Evolutionary conservation across 805 yeast species (phyloP).

Genomic region (Priceomyces fermenticarens): DNA sequence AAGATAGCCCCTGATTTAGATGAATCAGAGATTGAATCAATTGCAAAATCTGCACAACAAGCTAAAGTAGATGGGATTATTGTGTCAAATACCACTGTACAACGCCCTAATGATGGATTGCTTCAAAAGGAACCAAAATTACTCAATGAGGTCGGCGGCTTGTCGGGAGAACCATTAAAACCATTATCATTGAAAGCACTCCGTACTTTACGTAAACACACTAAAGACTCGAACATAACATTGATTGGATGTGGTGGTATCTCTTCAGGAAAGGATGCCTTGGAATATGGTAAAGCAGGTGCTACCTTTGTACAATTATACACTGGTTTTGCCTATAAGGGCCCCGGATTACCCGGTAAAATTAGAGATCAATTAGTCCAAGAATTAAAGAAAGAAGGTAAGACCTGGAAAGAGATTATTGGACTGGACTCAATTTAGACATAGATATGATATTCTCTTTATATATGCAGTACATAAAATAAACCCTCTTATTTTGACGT

Average conservation of each 20-base stretch:
- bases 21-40: conserved; percentile 74
- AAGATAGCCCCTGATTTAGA: conserved; percentile 92
- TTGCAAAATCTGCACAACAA: conserved; percentile 73
- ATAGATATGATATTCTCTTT: too few relatives aligned
- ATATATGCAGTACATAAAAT: too few relatives aligned
- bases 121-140: conserved; percentile 44
- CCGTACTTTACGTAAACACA: conserved; percentile 64
- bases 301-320: conserved; percentile 86
- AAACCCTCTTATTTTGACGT: neutral
- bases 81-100: conserved; percentile 87
- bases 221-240: conserved; percentile 71
- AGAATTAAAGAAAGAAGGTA: conserved; percentile 66
- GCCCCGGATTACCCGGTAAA: conserved; percentile 72
- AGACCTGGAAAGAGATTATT: conserved; percentile 79
- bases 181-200: conserved; percentile 73
- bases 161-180: conserved; percentile 90
- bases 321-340: conserved; percentile 88
- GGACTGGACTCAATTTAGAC: conserved; percentile 30
- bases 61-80: conserved; percentile 89
- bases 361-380: conserved; percentile 39
- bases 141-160: conserved; percentile 71
- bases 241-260: conserved; percentile 96
- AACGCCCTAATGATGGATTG: conserved; percentile 62
- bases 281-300: conserved; percentile 91
- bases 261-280: conserved; percentile 78